Evolutionary conservation across 257 asterid genomes (phyloP).

Genomic region (Nicotiana undulata): DNA sequence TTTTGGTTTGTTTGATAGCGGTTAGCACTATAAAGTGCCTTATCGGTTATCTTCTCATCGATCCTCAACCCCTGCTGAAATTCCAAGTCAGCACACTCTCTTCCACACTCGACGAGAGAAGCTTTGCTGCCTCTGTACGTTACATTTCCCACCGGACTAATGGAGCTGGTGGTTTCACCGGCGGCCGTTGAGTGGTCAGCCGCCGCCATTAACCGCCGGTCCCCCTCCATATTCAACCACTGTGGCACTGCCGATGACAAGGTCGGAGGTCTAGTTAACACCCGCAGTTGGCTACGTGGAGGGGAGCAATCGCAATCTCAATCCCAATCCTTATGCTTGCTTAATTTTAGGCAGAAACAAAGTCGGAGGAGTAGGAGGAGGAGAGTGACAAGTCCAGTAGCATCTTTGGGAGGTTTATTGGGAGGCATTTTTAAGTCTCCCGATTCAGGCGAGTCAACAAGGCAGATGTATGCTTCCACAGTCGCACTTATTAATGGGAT

Average conservation of each 20-base stretch:
- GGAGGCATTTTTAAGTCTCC: constrained; percentile 72
- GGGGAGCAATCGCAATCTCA: background rate
- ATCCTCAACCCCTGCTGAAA: background rate
- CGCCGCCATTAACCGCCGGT: background rate
- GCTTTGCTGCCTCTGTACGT: background rate
- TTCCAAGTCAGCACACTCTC: background rate
- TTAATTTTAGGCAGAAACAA: constrained; percentile 1
- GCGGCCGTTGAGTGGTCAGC: background rate
- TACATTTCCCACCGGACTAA: background rate
- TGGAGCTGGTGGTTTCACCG: constrained; percentile 5
- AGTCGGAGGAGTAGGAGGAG: constrained; percentile 14
- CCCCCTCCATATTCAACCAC: background rate
- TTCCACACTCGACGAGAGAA: background rate
- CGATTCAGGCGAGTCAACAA: constrained; percentile 78
- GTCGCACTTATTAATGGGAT: constrained; percentile 50
- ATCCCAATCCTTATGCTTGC: background rate
- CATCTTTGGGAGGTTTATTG: constrained; percentile 81
- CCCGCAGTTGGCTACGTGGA: background rate
- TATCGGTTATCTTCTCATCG: background rate
- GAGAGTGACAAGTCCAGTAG: constrained; percentile 23
- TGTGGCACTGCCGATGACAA: background rate
- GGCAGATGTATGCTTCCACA: constrained; percentile 53
- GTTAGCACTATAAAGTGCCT: background rate
- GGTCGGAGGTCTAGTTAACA: background rate
- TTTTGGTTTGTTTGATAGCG: background rate